Conservation (phyloP, 1,284 basidiomycete species). For the Ceratobasidium sp. region DNA sequence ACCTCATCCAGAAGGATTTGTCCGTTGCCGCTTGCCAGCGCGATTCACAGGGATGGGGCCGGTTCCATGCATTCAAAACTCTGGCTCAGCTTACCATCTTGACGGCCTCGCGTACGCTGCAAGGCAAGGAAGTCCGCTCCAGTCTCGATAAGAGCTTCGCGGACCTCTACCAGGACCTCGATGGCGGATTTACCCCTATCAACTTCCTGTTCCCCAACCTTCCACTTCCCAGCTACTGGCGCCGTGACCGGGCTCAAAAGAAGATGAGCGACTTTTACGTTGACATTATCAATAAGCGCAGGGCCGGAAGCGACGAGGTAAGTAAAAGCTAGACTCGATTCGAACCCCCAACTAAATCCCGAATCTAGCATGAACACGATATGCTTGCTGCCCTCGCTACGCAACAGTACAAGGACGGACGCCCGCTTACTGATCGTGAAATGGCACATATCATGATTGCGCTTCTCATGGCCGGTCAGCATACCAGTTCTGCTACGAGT, state of each 20-base stretch:
- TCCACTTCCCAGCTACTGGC: conserved; percentile 89
- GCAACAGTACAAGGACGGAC: conserved; percentile 89
- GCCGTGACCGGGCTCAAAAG: conserved; percentile 89
- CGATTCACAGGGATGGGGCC: conserved; percentile 64
- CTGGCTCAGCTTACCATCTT: conserved; percentile 96
- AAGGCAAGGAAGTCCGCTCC: conserved; percentile 90
- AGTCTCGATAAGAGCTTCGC: conserved; percentile 89
- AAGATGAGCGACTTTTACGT: conserved; percentile 97
- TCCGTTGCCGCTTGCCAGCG: conserved; percentile 18
- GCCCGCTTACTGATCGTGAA: conserved; percentile 85
- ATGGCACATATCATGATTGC: conserved; percentile 98
- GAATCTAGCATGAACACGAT: conserved; percentile 78
- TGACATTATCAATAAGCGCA: conserved; percentile 86
- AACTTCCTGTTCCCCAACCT: conserved; percentile 97
- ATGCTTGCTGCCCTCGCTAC: conserved; percentile 91
- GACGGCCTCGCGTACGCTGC: conserved; percentile 92
- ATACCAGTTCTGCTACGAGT: conserved; percentile 93
- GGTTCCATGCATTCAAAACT: conserved; percentile 79
- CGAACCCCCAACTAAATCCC: not conserved
- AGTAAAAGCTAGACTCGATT: conserved; percentile 44
- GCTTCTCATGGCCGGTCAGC: conserved; percentile 97
- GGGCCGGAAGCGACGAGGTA: conserved; percentile 65
- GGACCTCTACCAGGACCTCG: conserved; percentile 88
- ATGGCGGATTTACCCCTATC: conserved; percentile 91
- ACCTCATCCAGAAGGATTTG: conserved; percentile 74